Evolutionary conservation across 805 yeast species (phyloP), one percentile per base, ranked within the genome.

Genomic region (Wickerhamomyces bovis): DNA sequence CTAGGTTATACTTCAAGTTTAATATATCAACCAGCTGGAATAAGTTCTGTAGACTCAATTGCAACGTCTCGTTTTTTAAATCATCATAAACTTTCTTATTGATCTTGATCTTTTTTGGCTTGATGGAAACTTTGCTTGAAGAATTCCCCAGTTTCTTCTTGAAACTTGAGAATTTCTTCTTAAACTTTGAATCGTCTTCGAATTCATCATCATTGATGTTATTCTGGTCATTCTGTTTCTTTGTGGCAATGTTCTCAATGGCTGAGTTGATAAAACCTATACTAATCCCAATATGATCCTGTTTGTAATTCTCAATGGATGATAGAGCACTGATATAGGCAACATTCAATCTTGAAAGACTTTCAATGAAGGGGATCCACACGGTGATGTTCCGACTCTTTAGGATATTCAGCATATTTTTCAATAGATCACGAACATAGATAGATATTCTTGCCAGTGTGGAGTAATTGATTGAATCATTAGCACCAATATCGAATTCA

Each of bases 281-380:
- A 4, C 76, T 70, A n/a, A 64, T 64, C 8, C 80, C 80, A 18
- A 75, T 44, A 35, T 69, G 65, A 44, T 66, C 63, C 42, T 73
- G 66, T 48, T 73, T 75, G 54, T 75, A 75, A 44, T 63, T 57
- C 42, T 75, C 78, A 35, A 74, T 64, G 0, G 77, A 62, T 20
- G 73, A 59, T 42, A 75, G 69, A n/a, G 69, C 49, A 0, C 76
- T 77, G 18, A 73, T 67, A 48, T 73, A 72, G 0, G 75, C 76
- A 21, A 63, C 58, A 7, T 67, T 62, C 53, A 73, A 67, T 40
- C 63, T 66, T 39, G 63, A 57, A 13, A 70, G 50, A 2, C 23
- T 20, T 6, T 48, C 51, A n/a, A 58, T n/a, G 22, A 44, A 44
- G 0, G 38, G n/a, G 3, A 38, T 3, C 60, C 59, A 55, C 1